Conservation (phyloP, 1,139 yeast genomes). For the Yarrowia galli region DNA sequence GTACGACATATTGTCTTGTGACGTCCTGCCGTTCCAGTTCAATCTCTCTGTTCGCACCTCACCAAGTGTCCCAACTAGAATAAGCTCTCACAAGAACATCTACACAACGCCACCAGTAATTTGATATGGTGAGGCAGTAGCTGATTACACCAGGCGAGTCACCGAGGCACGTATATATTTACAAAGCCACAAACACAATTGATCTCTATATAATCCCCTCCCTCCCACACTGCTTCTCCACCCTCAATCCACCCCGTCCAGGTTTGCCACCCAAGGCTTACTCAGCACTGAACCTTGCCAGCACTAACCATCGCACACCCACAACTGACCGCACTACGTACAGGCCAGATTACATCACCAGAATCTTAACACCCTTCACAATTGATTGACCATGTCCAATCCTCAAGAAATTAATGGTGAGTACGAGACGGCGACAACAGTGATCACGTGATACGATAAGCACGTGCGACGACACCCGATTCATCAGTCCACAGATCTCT, state of each 20-base stretch:
- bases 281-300: conserved; percentile 22
- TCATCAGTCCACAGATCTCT: background rate
- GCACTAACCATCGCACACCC: conserved; percentile 12
- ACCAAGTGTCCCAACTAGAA: no score
- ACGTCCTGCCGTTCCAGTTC: no score
- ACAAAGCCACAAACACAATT: background rate
- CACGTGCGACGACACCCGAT: background rate
- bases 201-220: background rate
- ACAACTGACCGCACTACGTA: background rate
- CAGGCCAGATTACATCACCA: conserved; percentile 23
- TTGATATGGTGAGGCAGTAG: no score
- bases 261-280: conserved; percentile 9
- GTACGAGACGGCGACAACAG: conserved; percentile 39
- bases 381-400: conserved; percentile 46
- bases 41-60: no score
- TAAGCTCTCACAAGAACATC: no score
- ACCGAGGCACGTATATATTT: background rate
- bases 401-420: conserved; percentile 51
- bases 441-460: background rate
- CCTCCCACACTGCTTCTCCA: background rate
- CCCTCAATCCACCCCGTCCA: background rate
- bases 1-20: no score
- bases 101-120: background rate
- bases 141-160: background rate
- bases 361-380: conserved; percentile 15